Percentiles rank a stretch among this genome's conserved stretches.
Evolutionary conservation across 148 eudicot genomes (phyloP).

Genomic region (Rhododendron ovatum): DNA sequence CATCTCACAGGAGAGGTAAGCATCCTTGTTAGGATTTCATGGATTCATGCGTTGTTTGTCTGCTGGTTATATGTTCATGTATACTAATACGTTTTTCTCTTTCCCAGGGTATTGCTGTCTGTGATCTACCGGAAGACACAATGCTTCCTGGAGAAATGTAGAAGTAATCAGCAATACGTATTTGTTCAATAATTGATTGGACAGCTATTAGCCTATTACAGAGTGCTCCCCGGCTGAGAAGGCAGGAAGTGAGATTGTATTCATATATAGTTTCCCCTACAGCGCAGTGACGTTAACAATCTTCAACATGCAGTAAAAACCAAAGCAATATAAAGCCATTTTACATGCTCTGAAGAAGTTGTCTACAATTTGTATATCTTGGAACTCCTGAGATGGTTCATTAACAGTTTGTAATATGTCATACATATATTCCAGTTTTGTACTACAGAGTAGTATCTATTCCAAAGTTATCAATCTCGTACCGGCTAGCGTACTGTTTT

Average conservation of each 20-base stretch:
- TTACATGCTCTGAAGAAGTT: not conserved
- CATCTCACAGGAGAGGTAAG: slow-evolving; percentile 94
- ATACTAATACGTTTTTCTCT: not conserved
- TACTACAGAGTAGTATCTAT: not conserved
- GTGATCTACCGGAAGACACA: slow-evolving; percentile 84
- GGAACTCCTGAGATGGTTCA: not conserved
- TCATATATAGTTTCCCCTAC: not conserved
- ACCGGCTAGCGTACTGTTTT: no score
- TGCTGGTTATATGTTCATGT: not conserved
- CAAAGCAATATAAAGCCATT: not conserved
- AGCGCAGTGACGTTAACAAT: not conserved
- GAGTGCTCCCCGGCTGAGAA: not conserved
- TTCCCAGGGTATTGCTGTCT: slow-evolving; percentile 68
- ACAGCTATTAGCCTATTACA: not conserved
- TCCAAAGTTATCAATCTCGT: not conserved
- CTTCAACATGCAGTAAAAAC: not conserved
- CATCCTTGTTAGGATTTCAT: not conserved
- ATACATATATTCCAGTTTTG: not conserved
- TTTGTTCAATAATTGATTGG: not conserved
- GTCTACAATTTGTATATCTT: not conserved
- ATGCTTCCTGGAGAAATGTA: slow-evolving; percentile 96
- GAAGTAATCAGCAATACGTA: not conserved
- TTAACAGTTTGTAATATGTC: not conserved
- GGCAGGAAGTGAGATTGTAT: not conserved
- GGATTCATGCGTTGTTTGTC: not conserved